phyloP scores from a whole-genome alignment of 2,329 filamentous ascomycete genomes.

The Fusarium continuum region DNA sequence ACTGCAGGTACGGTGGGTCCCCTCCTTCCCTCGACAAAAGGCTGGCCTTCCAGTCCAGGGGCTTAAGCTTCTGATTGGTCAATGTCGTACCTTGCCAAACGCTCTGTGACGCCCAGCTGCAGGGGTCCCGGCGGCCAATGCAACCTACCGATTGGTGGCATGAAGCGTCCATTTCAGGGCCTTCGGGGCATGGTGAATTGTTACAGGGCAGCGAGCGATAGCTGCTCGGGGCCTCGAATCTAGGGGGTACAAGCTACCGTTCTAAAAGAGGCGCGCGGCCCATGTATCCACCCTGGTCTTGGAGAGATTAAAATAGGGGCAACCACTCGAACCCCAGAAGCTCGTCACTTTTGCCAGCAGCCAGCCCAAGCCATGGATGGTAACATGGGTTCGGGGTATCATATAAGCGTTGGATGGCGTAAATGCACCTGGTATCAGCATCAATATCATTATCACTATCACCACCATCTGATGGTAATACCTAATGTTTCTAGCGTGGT shows the following conservation, averaged over 20 bases:
- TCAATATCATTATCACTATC: background rate
- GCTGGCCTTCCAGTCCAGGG: constrained; percentile 32
- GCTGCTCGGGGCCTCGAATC: constrained; percentile 8
- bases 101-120: constrained; percentile 35
- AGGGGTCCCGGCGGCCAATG: constrained; percentile 23
- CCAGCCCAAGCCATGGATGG: background rate
- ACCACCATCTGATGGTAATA: background rate
- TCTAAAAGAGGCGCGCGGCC: constrained; percentile 17
- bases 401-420: background rate
- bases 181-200: constrained; percentile 4
- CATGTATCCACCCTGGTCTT: constrained; percentile 19
- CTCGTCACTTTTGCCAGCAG: constrained; percentile 17
- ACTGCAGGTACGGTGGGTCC: constrained; percentile 29
- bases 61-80: constrained; percentile 26
- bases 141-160: constrained; percentile 40
- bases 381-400: constrained; percentile 5
- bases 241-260: constrained; percentile 11
- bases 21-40: constrained; percentile 10
- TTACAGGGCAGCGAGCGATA: constrained; percentile 15
- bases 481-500: background rate
- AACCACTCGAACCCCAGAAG: constrained; percentile 16
- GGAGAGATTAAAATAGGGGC: constrained; percentile 33
- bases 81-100: constrained; percentile 28
- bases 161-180: constrained; percentile 16
- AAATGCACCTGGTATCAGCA: background rate